Conservation (phyloP, 2,329 filamentous ascomycete genomes). For the Penicillium sp. region DNA sequence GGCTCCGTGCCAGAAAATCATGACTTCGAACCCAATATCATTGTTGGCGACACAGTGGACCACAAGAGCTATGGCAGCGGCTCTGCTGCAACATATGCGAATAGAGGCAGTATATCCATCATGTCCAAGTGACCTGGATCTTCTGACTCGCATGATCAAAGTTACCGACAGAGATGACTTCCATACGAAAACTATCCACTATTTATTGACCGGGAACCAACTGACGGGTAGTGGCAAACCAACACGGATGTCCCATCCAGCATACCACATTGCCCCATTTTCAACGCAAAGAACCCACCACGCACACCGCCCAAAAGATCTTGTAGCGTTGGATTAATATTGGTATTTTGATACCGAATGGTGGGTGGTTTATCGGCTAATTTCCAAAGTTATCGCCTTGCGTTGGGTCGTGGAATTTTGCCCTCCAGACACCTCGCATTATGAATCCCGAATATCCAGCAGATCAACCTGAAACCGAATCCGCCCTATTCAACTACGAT, state of each 20-base stretch:
- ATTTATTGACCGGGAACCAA: background rate
- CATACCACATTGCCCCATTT: constrained; percentile 17
- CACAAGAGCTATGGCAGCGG: background rate
- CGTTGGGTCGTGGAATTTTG: background rate
- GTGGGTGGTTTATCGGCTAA: background rate
- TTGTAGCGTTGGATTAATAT: background rate
- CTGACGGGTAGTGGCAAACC: constrained; percentile 13
- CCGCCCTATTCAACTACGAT: background rate
- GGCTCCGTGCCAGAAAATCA: background rate
- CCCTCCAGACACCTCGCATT: background rate
- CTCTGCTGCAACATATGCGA: background rate
- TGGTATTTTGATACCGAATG: background rate
- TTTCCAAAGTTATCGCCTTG: background rate
- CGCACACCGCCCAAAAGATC: background rate
- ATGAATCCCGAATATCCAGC: background rate
- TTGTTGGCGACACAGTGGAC: background rate
- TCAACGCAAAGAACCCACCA: background rate
- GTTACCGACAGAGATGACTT: background rate
- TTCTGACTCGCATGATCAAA: background rate
- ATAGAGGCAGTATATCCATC: background rate
- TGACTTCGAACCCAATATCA: background rate
- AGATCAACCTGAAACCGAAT: background rate
- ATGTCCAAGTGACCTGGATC: background rate
- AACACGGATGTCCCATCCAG: constrained; percentile 15
- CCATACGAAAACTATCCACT: background rate